Evolutionary conservation across 108 stramenopile genomes (phyloP).

Genomic region (Fistulifera pelliculosa): DNA sequence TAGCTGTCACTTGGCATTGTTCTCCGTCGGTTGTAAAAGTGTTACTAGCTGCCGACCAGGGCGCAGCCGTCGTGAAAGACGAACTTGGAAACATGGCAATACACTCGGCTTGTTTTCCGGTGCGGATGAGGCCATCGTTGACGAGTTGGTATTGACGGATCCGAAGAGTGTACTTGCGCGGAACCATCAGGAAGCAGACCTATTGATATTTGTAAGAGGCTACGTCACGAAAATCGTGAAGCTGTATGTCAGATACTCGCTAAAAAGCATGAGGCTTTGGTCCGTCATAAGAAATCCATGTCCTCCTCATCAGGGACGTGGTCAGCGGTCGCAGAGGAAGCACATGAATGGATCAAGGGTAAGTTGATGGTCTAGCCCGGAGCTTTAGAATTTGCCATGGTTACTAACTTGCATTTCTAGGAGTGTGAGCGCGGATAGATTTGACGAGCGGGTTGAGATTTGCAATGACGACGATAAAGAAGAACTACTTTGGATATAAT

Average conservation of each 20-base stretch:
- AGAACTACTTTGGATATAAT: too few relatives aligned
- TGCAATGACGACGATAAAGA: too few relatives aligned
- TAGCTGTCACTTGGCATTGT: slow-evolving; percentile 77
- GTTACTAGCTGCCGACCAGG: slow-evolving; percentile 43
- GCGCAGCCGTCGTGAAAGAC: slow-evolving; percentile 43
- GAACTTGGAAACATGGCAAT: slow-evolving; percentile 73
- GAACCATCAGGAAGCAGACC: slow-evolving; percentile 67
- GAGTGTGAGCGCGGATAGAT: too few relatives aligned
- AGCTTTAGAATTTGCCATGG: too few relatives aligned
- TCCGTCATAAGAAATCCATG: too few relatives aligned
- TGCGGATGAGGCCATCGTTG: slow-evolving; percentile 36
- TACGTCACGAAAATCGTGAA: slow-evolving; percentile 64
- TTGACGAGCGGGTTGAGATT: too few relatives aligned
- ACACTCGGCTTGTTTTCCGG: slow-evolving; percentile 80
- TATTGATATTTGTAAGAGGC: slow-evolving; percentile 58
- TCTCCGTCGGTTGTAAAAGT: slow-evolving; percentile 34
- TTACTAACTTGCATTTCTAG: too few relatives aligned
- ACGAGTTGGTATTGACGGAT: slow-evolving; percentile 44
- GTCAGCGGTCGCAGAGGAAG: too few relatives aligned
- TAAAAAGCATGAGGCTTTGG: too few relatives aligned
- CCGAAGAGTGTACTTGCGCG: slow-evolving; percentile 57
- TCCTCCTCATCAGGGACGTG: too few relatives aligned
- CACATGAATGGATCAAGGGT: too few relatives aligned
- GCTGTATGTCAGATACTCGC: slow-evolving; percentile 11
- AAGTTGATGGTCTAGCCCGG: too few relatives aligned